Evolutionary conservation across 371 early-diverging fungal species (phyloP).

Genomic region (Haplosporangium sp.): DNA sequence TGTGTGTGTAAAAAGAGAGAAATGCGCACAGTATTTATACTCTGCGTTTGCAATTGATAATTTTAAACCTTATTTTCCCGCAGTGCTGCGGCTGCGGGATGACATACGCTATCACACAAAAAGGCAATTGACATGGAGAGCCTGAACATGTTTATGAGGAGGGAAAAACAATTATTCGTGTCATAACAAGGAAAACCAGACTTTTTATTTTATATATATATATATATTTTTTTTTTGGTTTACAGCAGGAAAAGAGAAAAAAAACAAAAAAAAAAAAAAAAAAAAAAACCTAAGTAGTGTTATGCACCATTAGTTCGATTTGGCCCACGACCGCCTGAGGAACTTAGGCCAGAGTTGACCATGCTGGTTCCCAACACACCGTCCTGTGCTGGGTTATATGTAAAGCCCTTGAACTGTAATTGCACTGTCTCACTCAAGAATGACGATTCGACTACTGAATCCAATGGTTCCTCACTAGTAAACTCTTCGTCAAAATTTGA

Average conservation of each 20-base stretch:
- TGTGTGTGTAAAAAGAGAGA: conserved; percentile 61
- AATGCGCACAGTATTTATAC: conserved; percentile 74
- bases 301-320: conserved; percentile 7
- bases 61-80: conserved; percentile 53
- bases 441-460: conserved; percentile 86
- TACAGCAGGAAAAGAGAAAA: neutral
- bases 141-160: neutral
- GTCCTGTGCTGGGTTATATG: conserved; percentile 74
- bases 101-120: too few relatives aligned
- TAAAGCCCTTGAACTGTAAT: conserved; percentile 95
- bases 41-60: conserved; percentile 36
- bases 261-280: neutral
- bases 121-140: neutral
- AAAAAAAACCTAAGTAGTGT: neutral
- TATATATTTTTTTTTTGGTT: neutral
- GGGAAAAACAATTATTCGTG: too few relatives aligned
- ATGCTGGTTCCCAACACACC: conserved; percentile 65
- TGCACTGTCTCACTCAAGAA: conserved; percentile 91
- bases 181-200: too few relatives aligned
- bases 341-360: conserved; percentile 15
- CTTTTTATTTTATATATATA: too few relatives aligned
- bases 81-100: conserved; percentile 30
- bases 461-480: conserved; percentile 86
- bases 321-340: conserved; percentile 7
- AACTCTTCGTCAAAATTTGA: conserved; percentile 89